Percentiles rank a stretch among this genome's conserved stretches.
phyloP scores from a whole-genome alignment of 441 rosid species.

The Gossypium davidsonii region DNA sequence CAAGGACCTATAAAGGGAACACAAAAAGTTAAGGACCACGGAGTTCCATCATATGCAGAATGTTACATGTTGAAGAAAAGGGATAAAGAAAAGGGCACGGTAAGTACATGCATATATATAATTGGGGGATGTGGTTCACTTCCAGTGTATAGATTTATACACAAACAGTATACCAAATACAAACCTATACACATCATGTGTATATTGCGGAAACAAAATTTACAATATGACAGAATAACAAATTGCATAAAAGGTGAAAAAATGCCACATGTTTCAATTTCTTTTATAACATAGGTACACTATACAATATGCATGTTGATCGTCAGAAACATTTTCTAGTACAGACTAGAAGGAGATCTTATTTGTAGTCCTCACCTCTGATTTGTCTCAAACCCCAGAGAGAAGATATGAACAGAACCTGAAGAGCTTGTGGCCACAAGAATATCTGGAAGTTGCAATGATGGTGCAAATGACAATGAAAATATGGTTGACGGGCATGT shows the following conservation, averaged over 20 bases:
- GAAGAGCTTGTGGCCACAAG: conserved; percentile 78
- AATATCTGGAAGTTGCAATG: conserved; percentile 57
- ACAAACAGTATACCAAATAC: not conserved
- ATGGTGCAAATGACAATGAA: conserved; percentile 83
- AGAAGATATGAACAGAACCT: conserved; percentile 78
- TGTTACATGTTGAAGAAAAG: not conserved
- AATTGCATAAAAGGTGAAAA: conserved; percentile 1
- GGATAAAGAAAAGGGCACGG: not conserved
- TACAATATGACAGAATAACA: not conserved
- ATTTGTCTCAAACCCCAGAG: conserved; percentile 50
- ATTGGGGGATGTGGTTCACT: not conserved
- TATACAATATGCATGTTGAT: not conserved
- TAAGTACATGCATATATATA: not conserved
- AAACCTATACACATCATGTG: not conserved
- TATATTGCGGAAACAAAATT: not conserved
- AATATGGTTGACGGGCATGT: conserved; percentile 69
- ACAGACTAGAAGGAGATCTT: not conserved
- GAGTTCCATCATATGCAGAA: conserved; percentile 3
- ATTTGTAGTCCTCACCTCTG: conserved; percentile 47
- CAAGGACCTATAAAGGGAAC: not conserved
- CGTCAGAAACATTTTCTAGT: conserved; percentile 1
- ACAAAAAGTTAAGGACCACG: not conserved
- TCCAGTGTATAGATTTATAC: too few species aligned
- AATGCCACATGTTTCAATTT: not conserved
- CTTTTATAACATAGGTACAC: not conserved